Conservation (phyloP, 1,139 yeast species). For the Hyphopichia wangnamkhiaoensis region DNA sequence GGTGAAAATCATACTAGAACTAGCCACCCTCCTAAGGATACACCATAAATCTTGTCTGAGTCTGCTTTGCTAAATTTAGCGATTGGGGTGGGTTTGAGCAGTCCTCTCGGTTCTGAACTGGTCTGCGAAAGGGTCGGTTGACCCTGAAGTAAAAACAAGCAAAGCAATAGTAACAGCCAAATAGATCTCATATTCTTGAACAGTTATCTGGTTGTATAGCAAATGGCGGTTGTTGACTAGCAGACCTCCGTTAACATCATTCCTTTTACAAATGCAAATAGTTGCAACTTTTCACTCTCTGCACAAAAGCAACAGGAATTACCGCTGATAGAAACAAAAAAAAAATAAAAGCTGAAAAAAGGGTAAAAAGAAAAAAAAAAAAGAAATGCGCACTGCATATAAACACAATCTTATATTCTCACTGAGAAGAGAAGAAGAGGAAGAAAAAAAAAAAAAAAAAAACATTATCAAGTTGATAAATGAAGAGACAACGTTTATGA, state of each 20-base stretch:
- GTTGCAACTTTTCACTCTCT: background rate
- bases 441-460: background rate
- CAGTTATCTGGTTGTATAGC: too few relatives aligned
- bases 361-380: background rate
- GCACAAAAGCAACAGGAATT: background rate
- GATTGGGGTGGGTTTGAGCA: too few relatives aligned
- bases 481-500: constrained; percentile 3
- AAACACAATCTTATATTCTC: background rate
- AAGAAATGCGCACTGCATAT: background rate
- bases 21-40: constrained; percentile 5
- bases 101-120: background rate
- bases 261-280: too few relatives aligned
- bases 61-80: background rate
- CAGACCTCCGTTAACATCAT: too few relatives aligned
- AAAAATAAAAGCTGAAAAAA: background rate
- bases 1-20: constrained; percentile 2
- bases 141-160: background rate
- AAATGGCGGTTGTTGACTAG: too few relatives aligned
- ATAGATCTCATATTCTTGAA: background rate
- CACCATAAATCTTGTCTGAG: constrained; percentile 1
- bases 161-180: background rate
- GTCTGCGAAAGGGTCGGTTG: background rate
- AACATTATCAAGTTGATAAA: background rate
- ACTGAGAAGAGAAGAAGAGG: background rate
- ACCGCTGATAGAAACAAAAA: background rate